Base-by-base conservation (phyloP, 225 moss, liverwort and hornwort genomes). In the Anthoceros angustus region DNA sequence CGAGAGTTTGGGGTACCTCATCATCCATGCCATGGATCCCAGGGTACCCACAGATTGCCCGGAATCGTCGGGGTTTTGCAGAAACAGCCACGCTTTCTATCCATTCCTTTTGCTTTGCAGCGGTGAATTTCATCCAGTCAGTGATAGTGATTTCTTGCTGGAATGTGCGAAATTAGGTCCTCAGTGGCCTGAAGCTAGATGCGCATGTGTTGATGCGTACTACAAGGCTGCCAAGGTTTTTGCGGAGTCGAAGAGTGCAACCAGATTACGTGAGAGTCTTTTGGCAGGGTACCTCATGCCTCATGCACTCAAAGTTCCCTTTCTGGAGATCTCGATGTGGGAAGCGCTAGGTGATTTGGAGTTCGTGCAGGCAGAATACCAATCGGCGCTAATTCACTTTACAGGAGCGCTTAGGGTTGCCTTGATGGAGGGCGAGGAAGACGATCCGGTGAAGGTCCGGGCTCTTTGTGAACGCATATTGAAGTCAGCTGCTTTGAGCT, bases 401-500 rank as follows among this genome's bases (percentile, higher is more conserved):
- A 20, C 49, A 50, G 20, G 8, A 50, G 49, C 49, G 10, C 49
- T 50, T 50, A 14, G 49, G 49, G 15, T 16, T 50, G 49, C 49
- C 49, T 8, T 50, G 49, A 50, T 50, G 49, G 20, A 50, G 49
- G 49, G 49, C 15, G 49, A 50, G 49, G 49, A 50, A 50, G 43
- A 43, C 8, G 43, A 43, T 43, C 14, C 49, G 49, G 49, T 50
- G 49, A 50, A 50, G 49, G 49, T 50, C 10, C 14, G 49, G 10
- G 49, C 49, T 8, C 7, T 50, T 50, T 50, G 49, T 11, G 49
- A 50, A 50, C 7, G 49, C 49, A 16, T 50, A 50, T 5, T 50
- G 49, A 50, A 50, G 10, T 50, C 14, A 16, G 49, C 10, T 5
- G 49, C 49, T 50, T 16, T 50, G 49, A 4, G 6, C 49, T 16